Conservation (phyloP, 2,329 filamentous ascomycete genomes). For the Cladosporium sp. region DNA sequence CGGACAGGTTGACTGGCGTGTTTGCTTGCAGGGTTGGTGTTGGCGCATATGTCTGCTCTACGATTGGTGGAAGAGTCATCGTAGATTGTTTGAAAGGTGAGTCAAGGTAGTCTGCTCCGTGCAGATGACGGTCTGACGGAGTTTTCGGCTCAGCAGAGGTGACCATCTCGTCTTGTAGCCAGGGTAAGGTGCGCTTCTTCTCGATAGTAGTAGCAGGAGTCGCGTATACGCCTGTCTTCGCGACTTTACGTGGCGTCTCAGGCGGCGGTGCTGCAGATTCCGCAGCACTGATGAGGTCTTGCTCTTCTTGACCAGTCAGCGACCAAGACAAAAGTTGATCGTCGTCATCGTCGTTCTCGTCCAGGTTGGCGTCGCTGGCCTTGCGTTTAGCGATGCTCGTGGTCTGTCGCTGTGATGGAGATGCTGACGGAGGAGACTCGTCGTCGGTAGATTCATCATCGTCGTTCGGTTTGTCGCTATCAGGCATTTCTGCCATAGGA, state of each 20-base stretch:
- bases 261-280: conserved; percentile 18
- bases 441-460: conserved; percentile 17
- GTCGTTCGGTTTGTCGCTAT: not conserved
- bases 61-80: not conserved
- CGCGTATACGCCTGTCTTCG: conserved; percentile 34
- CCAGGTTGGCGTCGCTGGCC: conserved; percentile 19
- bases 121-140: conserved; percentile 14
- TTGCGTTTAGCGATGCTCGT: conserved; percentile 29
- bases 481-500: not conserved
- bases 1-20: not conserved
- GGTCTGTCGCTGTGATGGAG: conserved; percentile 13
- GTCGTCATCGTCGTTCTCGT: conserved; percentile 24
- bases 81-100: conserved; percentile 21
- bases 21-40: conserved; percentile 1
- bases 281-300: conserved; percentile 28
- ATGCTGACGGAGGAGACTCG: conserved; percentile 15
- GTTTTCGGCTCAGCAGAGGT: conserved; percentile 24
- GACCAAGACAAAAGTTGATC: conserved; percentile 32
- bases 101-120: conserved; percentile 20
- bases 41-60: not conserved
- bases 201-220: conserved; percentile 33
- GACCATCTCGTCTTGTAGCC: conserved; percentile 24
- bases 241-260: conserved; percentile 40
- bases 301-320: conserved; percentile 31
- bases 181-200: conserved; percentile 35